Percentiles rank a stretch among this genome's conserved stretches.
phyloP scores from a whole-genome alignment of 2,329 filamentous ascomycete genomes.

The Rutstroemia sp. region DNA sequence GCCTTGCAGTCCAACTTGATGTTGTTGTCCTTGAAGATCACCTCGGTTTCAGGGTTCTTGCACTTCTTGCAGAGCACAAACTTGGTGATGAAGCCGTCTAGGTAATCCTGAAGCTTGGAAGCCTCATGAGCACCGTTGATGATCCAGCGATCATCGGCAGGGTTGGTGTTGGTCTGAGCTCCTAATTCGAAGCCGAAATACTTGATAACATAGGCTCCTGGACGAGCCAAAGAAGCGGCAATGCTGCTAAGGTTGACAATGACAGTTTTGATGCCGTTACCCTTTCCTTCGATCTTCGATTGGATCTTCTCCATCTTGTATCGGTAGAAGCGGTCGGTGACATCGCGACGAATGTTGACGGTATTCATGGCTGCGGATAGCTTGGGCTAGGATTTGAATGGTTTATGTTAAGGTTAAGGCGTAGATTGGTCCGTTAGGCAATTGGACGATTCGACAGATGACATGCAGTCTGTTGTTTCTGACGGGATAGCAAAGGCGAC shows the following conservation, averaged over 20 bases:
- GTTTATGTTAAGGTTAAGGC: slow-evolving; percentile 14
- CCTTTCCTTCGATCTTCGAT: slow-evolving; percentile 99
- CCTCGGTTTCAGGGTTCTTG: slow-evolving; percentile 98
- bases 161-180: slow-evolving; percentile 96
- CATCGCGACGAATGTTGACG: slow-evolving; percentile 97
- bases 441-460: slow-evolving; percentile 34
- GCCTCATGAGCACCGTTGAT: slow-evolving; percentile 98
- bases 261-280: slow-evolving; percentile 99
- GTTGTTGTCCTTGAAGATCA: slow-evolving; percentile 86
- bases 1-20: slow-evolving; percentile 98
- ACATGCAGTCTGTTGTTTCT: slow-evolving; percentile 32
- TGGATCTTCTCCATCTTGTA: slow-evolving; percentile 99
- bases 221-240: slow-evolving; percentile 83
- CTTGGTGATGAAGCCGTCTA: slow-evolving; percentile 96
- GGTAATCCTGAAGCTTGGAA: slow-evolving; percentile 91
- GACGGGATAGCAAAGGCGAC: slow-evolving; percentile 42
- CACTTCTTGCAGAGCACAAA: slow-evolving; percentile 99
- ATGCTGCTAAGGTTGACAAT: slow-evolving; percentile 95
- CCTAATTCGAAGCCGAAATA: slow-evolving; percentile 99
- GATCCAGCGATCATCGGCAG: slow-evolving; percentile 97
- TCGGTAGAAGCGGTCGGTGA: slow-evolving; percentile 97
- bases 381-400: slow-evolving; percentile 13
- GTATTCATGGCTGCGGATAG: slow-evolving; percentile 73
- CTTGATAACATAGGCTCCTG: slow-evolving; percentile 95
- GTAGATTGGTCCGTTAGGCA: slow-evolving; percentile 17